phyloP scores from a whole-genome alignment of 2,329 filamentous ascomycete genomes.

The Arachnomyces sp. region DNA sequence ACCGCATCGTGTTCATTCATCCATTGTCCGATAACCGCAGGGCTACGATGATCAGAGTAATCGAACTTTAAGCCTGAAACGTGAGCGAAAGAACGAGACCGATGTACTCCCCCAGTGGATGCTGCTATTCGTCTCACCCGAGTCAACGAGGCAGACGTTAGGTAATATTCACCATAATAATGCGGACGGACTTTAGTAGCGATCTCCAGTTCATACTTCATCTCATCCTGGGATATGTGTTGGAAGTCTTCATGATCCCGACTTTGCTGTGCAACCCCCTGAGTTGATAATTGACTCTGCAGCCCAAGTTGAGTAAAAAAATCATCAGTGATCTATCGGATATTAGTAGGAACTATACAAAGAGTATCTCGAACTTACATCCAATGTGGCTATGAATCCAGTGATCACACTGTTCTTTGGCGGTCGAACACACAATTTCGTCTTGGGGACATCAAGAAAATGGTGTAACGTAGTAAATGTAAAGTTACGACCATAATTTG shows the following conservation, averaged over 20 bases:
- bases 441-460: neutral
- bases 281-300: neutral
- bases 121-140: constrained; percentile 3
- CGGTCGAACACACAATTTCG: neutral
- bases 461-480: constrained; percentile 1
- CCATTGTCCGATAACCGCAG: constrained; percentile 7
- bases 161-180: neutral
- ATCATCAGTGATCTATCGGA: no score
- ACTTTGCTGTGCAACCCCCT: neutral
- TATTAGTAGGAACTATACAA: no score
- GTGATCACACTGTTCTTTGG: constrained; percentile 1
- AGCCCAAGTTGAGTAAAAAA: neutral
- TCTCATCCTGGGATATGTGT: neutral
- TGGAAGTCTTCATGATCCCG: no score
- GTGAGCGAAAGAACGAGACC: constrained; percentile 1
- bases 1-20: constrained; percentile 5
- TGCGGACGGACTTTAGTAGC: neutral
- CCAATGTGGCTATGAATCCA: constrained; percentile 1
- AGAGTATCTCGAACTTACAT: constrained; percentile 1
- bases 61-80: constrained; percentile 7
- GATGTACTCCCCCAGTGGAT: neutral
- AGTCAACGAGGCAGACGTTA: constrained; percentile 5
- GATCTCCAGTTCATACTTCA: constrained; percentile 4
- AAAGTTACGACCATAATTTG: constrained; percentile 3
- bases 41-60: constrained; percentile 3